These are phyloP conservation scores for Microdochium nivale DNA, from an alignment of 2,329 filamentous ascomycete species.

Conservation along the genomic window DNA sequence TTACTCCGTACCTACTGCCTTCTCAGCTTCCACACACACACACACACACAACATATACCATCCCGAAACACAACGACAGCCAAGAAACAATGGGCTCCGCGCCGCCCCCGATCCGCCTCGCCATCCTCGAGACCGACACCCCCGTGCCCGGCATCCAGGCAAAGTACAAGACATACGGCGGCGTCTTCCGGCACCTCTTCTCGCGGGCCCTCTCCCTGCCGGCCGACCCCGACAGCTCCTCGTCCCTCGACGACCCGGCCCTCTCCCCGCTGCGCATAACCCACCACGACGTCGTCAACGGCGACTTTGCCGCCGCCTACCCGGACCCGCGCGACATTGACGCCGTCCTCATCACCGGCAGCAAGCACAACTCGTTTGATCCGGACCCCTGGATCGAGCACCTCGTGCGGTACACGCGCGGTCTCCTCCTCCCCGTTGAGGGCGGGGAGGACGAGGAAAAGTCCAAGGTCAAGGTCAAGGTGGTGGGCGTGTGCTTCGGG, in stretches of 20 bases:
- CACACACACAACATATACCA: neutral
- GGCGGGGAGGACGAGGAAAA: no score
- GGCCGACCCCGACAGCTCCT: no score
- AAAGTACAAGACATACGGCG: constrained; percentile 65
- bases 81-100: constrained; percentile 17
- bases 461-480: constrained; percentile 53
- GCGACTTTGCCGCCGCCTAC: constrained; percentile 51
- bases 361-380: constrained; percentile 66
- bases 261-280: constrained; percentile 47
- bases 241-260: constrained; percentile 28
- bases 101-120: constrained; percentile 53
- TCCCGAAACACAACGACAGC: no score
- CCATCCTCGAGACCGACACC: constrained; percentile 81
- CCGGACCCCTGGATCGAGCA: constrained; percentile 67
- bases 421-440: constrained; percentile 48
- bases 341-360: constrained; percentile 73
- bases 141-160: constrained; percentile 56
- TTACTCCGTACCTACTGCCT: no score
- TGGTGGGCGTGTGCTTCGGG: constrained; percentile 82
- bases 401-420: constrained; percentile 59
- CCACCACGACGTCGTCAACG: constrained; percentile 58
- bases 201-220: constrained; percentile 34
- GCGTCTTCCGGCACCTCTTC: constrained; percentile 57
- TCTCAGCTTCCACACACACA: neutral
- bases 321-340: constrained; percentile 68